These are phyloP conservation scores for Dalbergia cultrata DNA, from an alignment of 306 rosid species.

Conservation along the genomic window DNA sequence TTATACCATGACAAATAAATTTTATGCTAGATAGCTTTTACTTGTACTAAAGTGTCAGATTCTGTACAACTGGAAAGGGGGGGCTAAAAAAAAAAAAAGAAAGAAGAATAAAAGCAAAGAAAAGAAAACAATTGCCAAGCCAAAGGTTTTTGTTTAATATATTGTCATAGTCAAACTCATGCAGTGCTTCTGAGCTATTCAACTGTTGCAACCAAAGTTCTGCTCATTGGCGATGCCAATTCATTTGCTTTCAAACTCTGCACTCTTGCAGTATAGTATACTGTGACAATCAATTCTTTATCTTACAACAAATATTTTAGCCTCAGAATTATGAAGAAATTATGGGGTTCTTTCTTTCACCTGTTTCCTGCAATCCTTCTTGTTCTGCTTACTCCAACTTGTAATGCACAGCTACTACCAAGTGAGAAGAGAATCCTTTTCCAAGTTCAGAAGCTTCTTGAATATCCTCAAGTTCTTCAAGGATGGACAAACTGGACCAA, in stretches of 20 bases:
- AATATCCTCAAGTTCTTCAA: conserved; percentile 77
- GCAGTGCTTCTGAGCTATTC: conserved; percentile 13
- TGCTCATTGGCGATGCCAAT: background rate
- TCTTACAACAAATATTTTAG: conserved; percentile 23
- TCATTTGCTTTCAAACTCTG: conserved; percentile 1
- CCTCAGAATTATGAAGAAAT: conserved; percentile 57
- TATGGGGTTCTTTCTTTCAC: conserved; percentile 51
- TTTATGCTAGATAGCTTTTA: conserved; percentile 40
- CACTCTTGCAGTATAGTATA: conserved; percentile 5
- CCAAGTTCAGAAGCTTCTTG: conserved; percentile 77
- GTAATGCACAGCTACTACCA: conserved; percentile 61
- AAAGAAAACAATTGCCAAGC: background rate
- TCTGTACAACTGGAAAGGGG: conserved; percentile 1
- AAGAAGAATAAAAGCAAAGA: background rate
- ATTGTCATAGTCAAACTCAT: conserved; percentile 32
- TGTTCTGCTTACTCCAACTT: conserved; percentile 56
- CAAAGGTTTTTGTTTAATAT: conserved; percentile 42
- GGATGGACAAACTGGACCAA: conserved; percentile 88
- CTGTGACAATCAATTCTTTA: conserved; percentile 11
- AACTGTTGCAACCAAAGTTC: conserved; percentile 3
- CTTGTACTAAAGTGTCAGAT: conserved; percentile 31
- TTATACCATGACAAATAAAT: conserved; percentile 41
- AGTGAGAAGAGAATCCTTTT: conserved; percentile 70
- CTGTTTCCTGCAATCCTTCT: conserved; percentile 49
- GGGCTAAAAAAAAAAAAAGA: too few species aligned